These are phyloP conservation scores for Solanum arcanum DNA, from an alignment of 257 asterid genomes.

Conservation along the genomic window DNA sequence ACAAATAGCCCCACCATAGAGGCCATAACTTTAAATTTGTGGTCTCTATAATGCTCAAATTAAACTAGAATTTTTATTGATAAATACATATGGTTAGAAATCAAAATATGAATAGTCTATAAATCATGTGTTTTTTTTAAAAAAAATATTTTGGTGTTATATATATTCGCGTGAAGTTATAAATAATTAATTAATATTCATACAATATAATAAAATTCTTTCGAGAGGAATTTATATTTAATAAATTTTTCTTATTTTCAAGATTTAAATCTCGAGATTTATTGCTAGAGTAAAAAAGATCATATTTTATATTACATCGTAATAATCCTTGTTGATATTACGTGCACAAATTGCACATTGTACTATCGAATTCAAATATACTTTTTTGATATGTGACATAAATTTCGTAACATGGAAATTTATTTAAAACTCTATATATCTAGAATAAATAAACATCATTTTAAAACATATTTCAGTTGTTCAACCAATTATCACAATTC, in stretches of 20 bases:
- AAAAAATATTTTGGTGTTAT: not conserved
- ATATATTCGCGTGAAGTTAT: not conserved
- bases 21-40: not conserved
- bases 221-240: not conserved
- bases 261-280: not conserved
- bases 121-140: not conserved
- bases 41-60: not conserved
- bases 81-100: not conserved
- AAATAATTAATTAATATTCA: not conserved
- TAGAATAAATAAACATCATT: not conserved
- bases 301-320: not conserved
- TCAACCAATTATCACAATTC: too few species aligned
- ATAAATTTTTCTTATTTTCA: not conserved
- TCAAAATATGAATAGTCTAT: not conserved
- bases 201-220: not conserved
- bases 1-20: not conserved
- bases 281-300: too few species aligned
- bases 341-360: too few species aligned
- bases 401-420: too few species aligned
- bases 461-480: not conserved
- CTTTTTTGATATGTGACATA: not conserved
- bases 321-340: too few species aligned
- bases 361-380: too few species aligned
- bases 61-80: not conserved
- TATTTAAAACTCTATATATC: not conserved